Percentiles rank a stretch among this genome's conserved stretches.
Evolutionary conservation across 2,329 filamentous ascomycete species (phyloP).

Genomic region (Penicillium sp.): DNA sequence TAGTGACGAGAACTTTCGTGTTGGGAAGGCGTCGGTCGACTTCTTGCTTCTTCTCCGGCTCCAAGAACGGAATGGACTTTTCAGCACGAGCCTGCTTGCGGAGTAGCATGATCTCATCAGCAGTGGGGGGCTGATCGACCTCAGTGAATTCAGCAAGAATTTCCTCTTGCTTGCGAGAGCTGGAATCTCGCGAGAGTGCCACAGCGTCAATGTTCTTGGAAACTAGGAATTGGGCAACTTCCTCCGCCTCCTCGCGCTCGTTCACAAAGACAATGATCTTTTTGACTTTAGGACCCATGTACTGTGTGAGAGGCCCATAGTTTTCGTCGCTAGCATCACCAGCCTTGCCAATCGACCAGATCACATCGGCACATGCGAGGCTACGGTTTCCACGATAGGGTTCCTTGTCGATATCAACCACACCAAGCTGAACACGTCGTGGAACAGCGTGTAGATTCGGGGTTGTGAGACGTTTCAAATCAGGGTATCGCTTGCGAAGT

Average conservation of each 20-base stretch:
- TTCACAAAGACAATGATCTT: conserved; percentile 95
- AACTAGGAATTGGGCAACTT: conserved; percentile 70
- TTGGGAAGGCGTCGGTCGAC: conserved; percentile 56
- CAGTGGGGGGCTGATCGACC: conserved; percentile 30
- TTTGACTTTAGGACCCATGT: conserved; percentile 57
- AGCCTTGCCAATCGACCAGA: conserved; percentile 87
- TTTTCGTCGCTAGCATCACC: conserved; percentile 42
- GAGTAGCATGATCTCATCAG: conserved; percentile 30
- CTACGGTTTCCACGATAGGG: conserved; percentile 90
- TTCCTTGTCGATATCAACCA: conserved; percentile 86
- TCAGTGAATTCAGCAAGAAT: conserved; percentile 68
- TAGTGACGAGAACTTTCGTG: conserved; percentile 88
- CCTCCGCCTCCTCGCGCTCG: conserved; percentile 80
- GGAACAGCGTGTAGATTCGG: conserved; percentile 96
- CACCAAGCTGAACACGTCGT: conserved; percentile 84
- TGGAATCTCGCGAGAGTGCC: conserved; percentile 77
- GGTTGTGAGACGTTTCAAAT: conserved; percentile 80
- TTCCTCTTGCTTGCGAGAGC: conserved; percentile 69
- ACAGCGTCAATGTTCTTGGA: conserved; percentile 84
- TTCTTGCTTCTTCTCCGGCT: conserved; percentile 28
- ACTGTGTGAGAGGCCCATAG: conserved; percentile 27
- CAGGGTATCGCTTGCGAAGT: conserved; percentile 73
- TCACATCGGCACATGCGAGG: conserved; percentile 87
- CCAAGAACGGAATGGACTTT: conserved; percentile 38
- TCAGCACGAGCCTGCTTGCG: conserved; percentile 27